These are phyloP conservation scores for Cladosporium colombiae DNA, from an alignment of 2,329 filamentous ascomycete genomes.

Conservation along the genomic window DNA sequence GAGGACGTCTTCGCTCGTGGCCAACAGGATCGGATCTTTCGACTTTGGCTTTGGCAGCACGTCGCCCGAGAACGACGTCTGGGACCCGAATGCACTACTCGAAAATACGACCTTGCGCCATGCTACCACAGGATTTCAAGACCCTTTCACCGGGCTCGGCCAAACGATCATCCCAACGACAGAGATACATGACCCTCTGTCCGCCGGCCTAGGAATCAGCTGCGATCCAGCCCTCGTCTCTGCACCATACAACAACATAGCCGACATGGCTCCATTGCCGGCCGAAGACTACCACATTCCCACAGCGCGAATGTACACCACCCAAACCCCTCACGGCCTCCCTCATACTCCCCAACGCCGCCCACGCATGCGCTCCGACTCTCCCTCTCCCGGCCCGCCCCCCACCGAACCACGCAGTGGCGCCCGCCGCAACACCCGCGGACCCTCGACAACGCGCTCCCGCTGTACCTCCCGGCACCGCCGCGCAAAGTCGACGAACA, in stretches of 20 bases:
- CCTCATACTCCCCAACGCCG: constrained; percentile 28
- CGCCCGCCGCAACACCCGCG: constrained; percentile 9
- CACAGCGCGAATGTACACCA: constrained; percentile 26
- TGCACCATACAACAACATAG: constrained; percentile 23
- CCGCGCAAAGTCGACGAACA: constrained; percentile 33
- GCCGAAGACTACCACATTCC: constrained; percentile 13
- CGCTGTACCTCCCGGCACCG: constrained; percentile 28
- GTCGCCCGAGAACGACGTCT: not conserved
- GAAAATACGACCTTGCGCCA: not conserved
- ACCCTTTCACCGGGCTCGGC: constrained; percentile 28
- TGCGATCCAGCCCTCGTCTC: constrained; percentile 35
- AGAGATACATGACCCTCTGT: constrained; percentile 18
- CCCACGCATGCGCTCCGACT: constrained; percentile 24
- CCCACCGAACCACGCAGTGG: constrained; percentile 27
- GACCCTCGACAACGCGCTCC: constrained; percentile 16
- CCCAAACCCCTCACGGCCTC: constrained; percentile 32
- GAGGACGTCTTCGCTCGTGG: constrained; percentile 27
- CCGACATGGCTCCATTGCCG: constrained; percentile 22
- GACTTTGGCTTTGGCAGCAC: constrained; percentile 35
- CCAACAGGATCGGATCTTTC: constrained; percentile 33
- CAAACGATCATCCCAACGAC: constrained; percentile 23
- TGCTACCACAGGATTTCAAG: constrained; percentile 14
- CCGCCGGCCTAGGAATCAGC: constrained; percentile 35
- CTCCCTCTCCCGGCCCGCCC: constrained; percentile 29
- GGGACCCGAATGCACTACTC: constrained; percentile 1